Evolutionary conservation across 140 eudicot species (phyloP), one percentile per base, ranked within the genome.

Genomic region (Ambrosia hybrid): DNA sequence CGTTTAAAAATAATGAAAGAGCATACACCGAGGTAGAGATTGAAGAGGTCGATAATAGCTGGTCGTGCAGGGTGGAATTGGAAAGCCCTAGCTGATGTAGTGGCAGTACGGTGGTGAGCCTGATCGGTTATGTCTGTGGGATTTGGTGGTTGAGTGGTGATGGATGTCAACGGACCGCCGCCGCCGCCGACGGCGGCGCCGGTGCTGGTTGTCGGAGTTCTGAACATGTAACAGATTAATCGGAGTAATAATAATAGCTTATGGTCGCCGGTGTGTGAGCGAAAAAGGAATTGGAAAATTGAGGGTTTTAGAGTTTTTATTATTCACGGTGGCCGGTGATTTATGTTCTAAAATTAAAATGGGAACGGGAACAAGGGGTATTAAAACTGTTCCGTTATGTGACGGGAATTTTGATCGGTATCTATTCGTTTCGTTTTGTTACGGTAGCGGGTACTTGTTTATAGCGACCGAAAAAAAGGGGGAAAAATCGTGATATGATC

Each of bases 61-160:
- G 96, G 85, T 60, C 90, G 82, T 16, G 93, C 92, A 0, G 97
- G 96, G 67, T 91, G 96, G 70, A 86, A 86, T 58, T 91, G 96
- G 55, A 70, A 82, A 45, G 91, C 89, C 84, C 90, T 70, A 1
- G 91, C 72, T 11, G 77, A 58, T 16, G 77, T 46, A 48, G 76
- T 66, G 37, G 71, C 65, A 45, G 96, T 72, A 56, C 89, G 79
- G 69, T 83, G 89, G 60, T 83, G 92, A 41, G 74, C 77, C 57
- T 74, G 85, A 69, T 80, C 88, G 65, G 46, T 67, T 78, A 78
- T 73, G 15, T 78, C 83, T 12, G 58, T 49, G 11, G 83, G 65
- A 55, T 65, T 79, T 66, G 74, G 71, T 66, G 79, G 66, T 37
- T 79, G 83, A 37, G 75, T 73, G 75, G 79, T 79, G 74, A 72